Conservation (phyloP, 768 basidiomycete genomes). For the Lentinula aciculospora region DNA sequence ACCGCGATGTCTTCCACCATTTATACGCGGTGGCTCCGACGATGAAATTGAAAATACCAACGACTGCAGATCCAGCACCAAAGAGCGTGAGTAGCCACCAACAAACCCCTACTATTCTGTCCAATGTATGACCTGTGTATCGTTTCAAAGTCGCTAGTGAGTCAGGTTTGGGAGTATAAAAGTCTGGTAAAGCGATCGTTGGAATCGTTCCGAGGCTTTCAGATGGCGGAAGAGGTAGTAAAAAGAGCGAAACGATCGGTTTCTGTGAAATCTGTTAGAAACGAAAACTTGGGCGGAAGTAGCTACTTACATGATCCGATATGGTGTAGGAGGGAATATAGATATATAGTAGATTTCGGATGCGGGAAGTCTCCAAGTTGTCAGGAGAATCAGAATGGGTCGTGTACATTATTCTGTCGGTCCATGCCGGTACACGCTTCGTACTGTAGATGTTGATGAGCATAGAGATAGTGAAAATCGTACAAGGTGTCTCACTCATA, state of each 20-base stretch:
- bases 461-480: constrained; percentile 14
- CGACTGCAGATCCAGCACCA: constrained; percentile 68
- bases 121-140: constrained; percentile 59
- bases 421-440: constrained; percentile 85
- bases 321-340: constrained; percentile 78
- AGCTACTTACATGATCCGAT: constrained; percentile 75
- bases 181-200: constrained; percentile 41
- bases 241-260: constrained; percentile 75
- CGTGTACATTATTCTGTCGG: constrained; percentile 86
- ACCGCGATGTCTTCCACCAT: not conserved
- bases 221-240: constrained; percentile 41
- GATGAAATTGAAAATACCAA: constrained; percentile 58
- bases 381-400: constrained; percentile 64
- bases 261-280: constrained; percentile 43
- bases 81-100: constrained; percentile 76
- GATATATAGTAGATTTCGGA: constrained; percentile 69
- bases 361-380: constrained; percentile 41
- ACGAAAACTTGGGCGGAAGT: not conserved
- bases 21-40: not conserved
- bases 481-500: constrained; percentile 49
- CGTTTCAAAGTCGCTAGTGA: constrained; percentile 49
- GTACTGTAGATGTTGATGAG: constrained; percentile 27
- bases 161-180: constrained; percentile 50
- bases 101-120: constrained; percentile 67
- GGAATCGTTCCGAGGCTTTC: constrained; percentile 27